Percentiles rank a stretch among this genome's conserved stretches.
Evolutionary conservation across 2,329 filamentous ascomycete genomes (phyloP).

Genomic region (Aspergillus ochraceus): DNA sequence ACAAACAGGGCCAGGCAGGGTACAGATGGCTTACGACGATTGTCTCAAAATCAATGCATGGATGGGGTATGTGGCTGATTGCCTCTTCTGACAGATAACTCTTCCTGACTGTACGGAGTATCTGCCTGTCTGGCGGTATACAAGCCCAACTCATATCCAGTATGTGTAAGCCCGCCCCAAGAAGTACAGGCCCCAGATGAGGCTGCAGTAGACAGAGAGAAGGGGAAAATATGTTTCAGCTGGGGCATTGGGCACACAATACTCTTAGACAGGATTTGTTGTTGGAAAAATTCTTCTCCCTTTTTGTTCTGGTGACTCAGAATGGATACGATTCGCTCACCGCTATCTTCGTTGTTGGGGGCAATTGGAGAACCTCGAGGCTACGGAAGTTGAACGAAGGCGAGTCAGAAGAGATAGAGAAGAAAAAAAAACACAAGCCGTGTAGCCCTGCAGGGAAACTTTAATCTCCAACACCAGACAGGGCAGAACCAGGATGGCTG

Average conservation of each 20-base stretch:
- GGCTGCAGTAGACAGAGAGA: not conserved
- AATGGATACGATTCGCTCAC: not conserved
- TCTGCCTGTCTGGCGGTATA: not conserved
- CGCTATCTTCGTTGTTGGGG: not conserved
- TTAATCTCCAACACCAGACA: not conserved
- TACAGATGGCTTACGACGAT: not conserved
- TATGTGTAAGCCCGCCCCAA: too few relatives aligned
- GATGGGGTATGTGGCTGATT: not conserved
- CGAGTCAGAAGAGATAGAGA: not conserved
- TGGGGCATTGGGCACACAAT: not conserved
- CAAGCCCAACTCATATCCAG: not conserved
- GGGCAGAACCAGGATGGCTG: not conserved
- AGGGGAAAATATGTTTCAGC: not conserved
- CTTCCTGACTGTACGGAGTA: not conserved
- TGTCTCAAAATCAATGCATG: not conserved
- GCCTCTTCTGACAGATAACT: not conserved
- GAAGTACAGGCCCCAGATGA: not conserved
- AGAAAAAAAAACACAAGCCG: not conserved
- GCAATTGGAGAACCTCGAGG: not conserved
- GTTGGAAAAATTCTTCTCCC: not conserved
- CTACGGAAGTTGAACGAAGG: not conserved
- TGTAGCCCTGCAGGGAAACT: not conserved
- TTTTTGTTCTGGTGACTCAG: not conserved
- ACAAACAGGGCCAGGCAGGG: not conserved
- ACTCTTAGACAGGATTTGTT: not conserved